Evolutionary conservation across 257 asterid genomes (phyloP), one percentile per base, ranked within the genome.

Genomic region (Nicotiana benthamiana): DNA sequence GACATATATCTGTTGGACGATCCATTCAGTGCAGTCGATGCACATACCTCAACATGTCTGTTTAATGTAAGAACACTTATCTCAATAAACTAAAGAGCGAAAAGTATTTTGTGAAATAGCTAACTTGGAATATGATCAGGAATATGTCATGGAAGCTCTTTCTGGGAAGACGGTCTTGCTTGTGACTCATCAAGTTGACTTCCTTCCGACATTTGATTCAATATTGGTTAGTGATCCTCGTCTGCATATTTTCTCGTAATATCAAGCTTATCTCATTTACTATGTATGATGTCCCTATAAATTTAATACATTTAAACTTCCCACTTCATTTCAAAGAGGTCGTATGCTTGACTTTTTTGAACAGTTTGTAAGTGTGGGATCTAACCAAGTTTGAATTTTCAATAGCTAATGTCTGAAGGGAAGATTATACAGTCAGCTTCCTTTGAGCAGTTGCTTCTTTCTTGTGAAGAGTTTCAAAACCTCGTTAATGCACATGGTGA

Each of bases 401-500:
- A 26, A 81, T 89, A 94, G 98, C 86, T 93, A 81, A 87, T 94
- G 91, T 89, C 92, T 75, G 90, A 90, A 77, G 97, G 98, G 54
- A 89, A 89, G 83, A 88, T 94, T 80, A 79, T 87, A 81, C 86
- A 87, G 70, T 89, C 89, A 54, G 96, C 92, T 76, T 88, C 96
- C 20, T 90, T 90, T 75, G 65, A 87, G 63, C 86, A 91, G 77
- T 59, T 94, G 86, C 87, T 93, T 34, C 82, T 59, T 22, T 84
- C 90, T n/a, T 87, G 98, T 84, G 89, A 87, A 86, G 94, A 92
- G 51, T 94, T 94, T 72, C 91, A 81, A 6, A 85, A 90, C 61
- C 97, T 94, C 81, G 89, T 94, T 72, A 57, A 85, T 67, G 97
- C 98, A 16, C 97, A 94, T 83, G 87, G 84, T 40, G 93, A 92